Base-by-base conservation (phyloP, 345 rosid species). In the Syzygium jambos region DNA sequence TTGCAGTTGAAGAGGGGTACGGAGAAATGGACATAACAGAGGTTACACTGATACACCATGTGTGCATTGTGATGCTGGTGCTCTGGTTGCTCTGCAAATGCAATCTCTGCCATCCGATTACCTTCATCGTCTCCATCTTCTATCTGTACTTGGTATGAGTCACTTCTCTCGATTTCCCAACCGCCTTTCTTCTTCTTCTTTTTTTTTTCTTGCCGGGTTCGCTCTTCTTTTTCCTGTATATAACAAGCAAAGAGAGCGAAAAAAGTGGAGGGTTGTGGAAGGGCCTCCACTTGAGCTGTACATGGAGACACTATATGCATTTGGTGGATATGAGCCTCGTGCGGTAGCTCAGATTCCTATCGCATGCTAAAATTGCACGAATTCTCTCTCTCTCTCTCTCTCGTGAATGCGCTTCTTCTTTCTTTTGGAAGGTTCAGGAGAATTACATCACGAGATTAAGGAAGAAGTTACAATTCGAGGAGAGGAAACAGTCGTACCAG, bases 91-190 rank as follows among this genome's bases (percentile, higher is more conserved):
- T 98, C 27, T 92, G 95, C 84, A 88, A 73, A 91, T 94, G 89
- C 91, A 86, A 94, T 90, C 91, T 87, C 57, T 91, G 94, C 90
- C 93, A 93, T 87, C 91, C 95, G 9, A 51, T 92, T 55, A 91
- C 92, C 83, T 96, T 90, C 88, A 87, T 98, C 88, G 85, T 92
- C 30, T 91, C 98, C 78, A 90, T 98, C 19, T 43, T 94, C 2
- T 95, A 98, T 90, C 96, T 98, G 52, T 95, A 87, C 90, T 52
- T 93, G 98, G 99, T 98, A 93, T 34, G 87, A 46, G 29, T 53
- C 49, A 21, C 25, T 84, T 78, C 38, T 19, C 27, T 4, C 11
- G 6, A 86, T 61, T 41, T 51, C 46, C 38, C 54, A 4, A 38
- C 88, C 57, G 13, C 22, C 59, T 85, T 23, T 46, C 49, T 78